Evolutionary conservation across 352 stramenopile genomes (phyloP), one percentile per base, ranked within the genome.

Genomic region (Achlya hypogyna): DNA sequence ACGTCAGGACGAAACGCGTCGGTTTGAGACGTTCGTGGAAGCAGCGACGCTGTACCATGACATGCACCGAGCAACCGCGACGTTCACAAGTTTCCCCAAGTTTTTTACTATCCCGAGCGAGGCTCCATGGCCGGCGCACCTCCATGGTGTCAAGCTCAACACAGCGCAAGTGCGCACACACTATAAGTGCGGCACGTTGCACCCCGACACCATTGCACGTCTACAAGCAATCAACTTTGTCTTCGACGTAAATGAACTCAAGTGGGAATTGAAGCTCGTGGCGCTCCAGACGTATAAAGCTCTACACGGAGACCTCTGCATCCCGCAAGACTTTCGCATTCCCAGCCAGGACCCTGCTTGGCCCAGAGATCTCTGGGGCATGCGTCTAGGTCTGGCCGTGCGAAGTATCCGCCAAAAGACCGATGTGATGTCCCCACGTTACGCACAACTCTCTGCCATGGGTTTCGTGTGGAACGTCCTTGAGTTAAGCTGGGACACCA

Each of bases 381-480:
- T 95, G 53, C 77, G 82, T 35, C 72, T 98, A 4, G 94, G 94
- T 5, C 75, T 89, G 27, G 79, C 87, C 22, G 91, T 98, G 10
- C 85, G 93, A 53, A 91, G 95, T 69, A 43, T 98, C 75, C 82
- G 91, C 78, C 76, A 96, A 74, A 69, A 63, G 34, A 63, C 47
- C n/a, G 25, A 62, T 5, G 65, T 82, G 45, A 59, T 76, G 49
- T 69, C 66, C 1, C 56, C 74, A 10, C 75, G 95, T 8, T 82
- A 82, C 53, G 72, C 86, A 0, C 74, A 87, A 32, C 75, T 98
- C n/a, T 83, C 97, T 63, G 71, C 73, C 9, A 73, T 98, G 14
- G 92, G 89, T 4, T 98, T 98, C 75, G 79, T 96, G 25, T 98
- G 94, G 92, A 87, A 82, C 53, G 82, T 92, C 59, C 56, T 84